Percentiles rank a stretch among this genome's conserved stretches.
These are phyloP conservation scores for Carex kokanica DNA, from an alignment of 176 grass and related monocot genomes.

Conservation along the genomic window DNA sequence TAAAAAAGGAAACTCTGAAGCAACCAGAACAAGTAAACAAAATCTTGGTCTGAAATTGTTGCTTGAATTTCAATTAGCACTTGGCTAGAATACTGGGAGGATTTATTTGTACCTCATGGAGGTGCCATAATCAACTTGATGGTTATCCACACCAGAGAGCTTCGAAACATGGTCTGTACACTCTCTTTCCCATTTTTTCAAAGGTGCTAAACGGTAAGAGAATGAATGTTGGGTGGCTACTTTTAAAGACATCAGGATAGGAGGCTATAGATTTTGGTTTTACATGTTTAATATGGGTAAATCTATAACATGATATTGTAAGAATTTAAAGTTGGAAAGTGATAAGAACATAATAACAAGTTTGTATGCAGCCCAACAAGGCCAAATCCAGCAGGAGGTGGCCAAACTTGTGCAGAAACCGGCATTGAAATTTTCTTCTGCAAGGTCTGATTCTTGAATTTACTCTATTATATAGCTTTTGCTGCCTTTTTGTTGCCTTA, in stretches of 20 bases:
- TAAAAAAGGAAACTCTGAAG: background rate
- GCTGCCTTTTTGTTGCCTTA: background rate
- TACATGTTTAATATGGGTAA: background rate
- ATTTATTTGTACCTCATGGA: background rate
- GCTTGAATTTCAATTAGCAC: background rate
- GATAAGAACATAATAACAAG: background rate
- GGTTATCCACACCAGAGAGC: background rate
- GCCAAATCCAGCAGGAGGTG: slow-evolving; percentile 74
- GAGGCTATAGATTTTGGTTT: background rate
- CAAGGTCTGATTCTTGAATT: slow-evolving; percentile 47
- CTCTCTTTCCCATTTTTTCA: background rate
- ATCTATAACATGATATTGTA: background rate
- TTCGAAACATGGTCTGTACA: background rate
- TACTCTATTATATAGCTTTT: background rate
- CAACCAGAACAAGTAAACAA: background rate
- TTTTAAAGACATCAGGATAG: background rate
- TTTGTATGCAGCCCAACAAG: slow-evolving; percentile 70
- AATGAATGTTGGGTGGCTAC: background rate
- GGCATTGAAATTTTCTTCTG: slow-evolving; percentile 90
- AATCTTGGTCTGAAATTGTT: background rate
- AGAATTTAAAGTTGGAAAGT: background rate
- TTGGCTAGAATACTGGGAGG: background rate
- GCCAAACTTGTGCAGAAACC: slow-evolving; percentile 88
- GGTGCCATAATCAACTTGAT: background rate
- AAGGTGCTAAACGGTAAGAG: background rate